A percentile compares a stretch with the other conserved stretches of the same genome.
Evolutionary conservation across 1,139 yeast genomes (phyloP).

Genomic region (Wickerhamomyces sp.): DNA sequence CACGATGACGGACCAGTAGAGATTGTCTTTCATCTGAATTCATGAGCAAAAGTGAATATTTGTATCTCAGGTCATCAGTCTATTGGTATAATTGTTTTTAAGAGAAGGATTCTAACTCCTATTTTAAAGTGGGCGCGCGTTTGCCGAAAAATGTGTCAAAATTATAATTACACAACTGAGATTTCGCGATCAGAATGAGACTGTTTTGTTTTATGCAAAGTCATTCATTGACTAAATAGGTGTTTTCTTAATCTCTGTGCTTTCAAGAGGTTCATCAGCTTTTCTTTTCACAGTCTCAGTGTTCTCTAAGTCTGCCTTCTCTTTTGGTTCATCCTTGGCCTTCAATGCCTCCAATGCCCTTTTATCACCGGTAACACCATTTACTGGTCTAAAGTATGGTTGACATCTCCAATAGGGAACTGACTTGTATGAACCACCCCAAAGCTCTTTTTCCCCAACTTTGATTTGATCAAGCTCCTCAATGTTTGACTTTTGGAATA

Average conservation of each 20-base stretch:
- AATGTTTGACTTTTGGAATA: conserved; percentile 42
- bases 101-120: not conserved
- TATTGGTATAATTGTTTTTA: not conserved
- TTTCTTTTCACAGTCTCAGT: conserved; percentile 11
- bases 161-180: too few relatives aligned
- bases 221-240: not conserved
- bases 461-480: conserved; percentile 46
- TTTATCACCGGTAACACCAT: conserved; percentile 55
- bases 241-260: conserved; percentile 5
- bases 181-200: too few relatives aligned
- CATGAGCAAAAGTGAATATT: not conserved
- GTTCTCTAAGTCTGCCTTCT: not conserved
- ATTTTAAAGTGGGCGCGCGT: not conserved
- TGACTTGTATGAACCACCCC: conserved; percentile 79
- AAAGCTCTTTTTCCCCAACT: conserved; percentile 50
- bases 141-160: not conserved
- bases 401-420: conserved; percentile 98
- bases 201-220: too few relatives aligned
- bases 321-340: conserved; percentile 6
- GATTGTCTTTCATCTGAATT: not conserved
- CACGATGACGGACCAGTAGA: not conserved
- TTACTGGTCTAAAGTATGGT: conserved; percentile 85
- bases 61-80: not conserved
- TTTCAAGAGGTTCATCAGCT: conserved; percentile 2
- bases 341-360: conserved; percentile 31